phyloP scores from a whole-genome alignment of 345 rosid genomes.

The Boechera stricta region DNA sequence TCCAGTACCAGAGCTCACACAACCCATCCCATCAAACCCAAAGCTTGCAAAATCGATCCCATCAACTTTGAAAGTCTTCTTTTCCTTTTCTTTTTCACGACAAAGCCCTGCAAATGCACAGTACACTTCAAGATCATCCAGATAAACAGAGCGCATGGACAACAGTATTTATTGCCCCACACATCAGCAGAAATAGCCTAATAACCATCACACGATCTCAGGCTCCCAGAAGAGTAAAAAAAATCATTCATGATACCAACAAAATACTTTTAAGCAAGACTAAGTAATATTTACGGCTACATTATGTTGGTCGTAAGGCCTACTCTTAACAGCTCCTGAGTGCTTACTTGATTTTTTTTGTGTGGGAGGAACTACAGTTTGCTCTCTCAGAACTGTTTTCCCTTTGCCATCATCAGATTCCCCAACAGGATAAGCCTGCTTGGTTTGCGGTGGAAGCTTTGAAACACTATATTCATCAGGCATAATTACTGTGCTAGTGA shows the following conservation, averaged over 20 bases:
- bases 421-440: constrained; percentile 35
- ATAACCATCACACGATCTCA: constrained; percentile 22
- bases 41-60: constrained; percentile 24
- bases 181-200: constrained; percentile 10
- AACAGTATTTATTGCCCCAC: background rate
- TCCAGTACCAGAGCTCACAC: constrained; percentile 11
- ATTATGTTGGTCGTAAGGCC: constrained; percentile 16
- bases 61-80: background rate
- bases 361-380: constrained; percentile 24
- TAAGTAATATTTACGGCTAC: constrained; percentile 27
- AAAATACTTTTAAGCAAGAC: constrained; percentile 22
- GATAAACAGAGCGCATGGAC: constrained; percentile 19
- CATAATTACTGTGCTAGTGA: constrained; percentile 62
- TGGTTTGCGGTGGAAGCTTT: constrained; percentile 52
- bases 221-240: background rate
- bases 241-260: constrained; percentile 7
- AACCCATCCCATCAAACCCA: constrained; percentile 22
- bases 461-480: constrained; percentile 64
- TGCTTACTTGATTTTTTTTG: constrained; percentile 39
- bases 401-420: constrained; percentile 43
- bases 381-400: constrained; percentile 32
- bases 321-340: constrained; percentile 28
- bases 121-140: constrained; percentile 12
- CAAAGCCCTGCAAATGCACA: constrained; percentile 34
- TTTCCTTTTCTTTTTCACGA: constrained; percentile 23